Evolutionary conservation across 345 rosid species (phyloP), one percentile per base, ranked within the genome.

Genomic region (Eucalyptus shirleyi): DNA sequence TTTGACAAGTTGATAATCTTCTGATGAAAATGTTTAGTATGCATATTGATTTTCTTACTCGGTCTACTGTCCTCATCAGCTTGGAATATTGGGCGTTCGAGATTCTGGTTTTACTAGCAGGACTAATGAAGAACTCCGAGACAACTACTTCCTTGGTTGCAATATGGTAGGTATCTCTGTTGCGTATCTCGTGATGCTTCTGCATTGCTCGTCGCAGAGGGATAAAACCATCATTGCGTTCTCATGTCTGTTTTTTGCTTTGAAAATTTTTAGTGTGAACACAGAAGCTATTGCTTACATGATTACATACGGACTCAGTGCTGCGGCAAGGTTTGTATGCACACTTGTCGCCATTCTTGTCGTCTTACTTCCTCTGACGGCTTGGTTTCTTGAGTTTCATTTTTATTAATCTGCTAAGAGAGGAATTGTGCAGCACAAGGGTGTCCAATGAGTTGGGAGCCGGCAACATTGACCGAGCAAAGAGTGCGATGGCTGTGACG

Each of bases 41-140:
- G 47, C 83, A 40, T 10, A 77, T 40, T 77, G 83, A 40, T 77
- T 12, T 40, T 77, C 83, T 77, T 40, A 26, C 47, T 9, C 16
- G 9, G 44, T 77, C 17, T 21, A 1, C 47, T 77, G 2, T 21
- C 83, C 14, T 77, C 47, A 21, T 77, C 90, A 95, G 99, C 89
- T 92, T 97, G 93, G 98, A 95, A 91, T 94, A 91, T 56, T 97
- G 99, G 99, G 98, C 98, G 28, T 95, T 94, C 59, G 99, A 96
- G 95, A 87, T 95, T 88, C 94, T 97, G 86, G 98, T 97, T 89
- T 90, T 97, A 80, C 60, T 96, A 56, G 98, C 99, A 67, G 96
- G 98, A 90, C 7, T 94, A 87, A 96, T 96, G 97, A 94, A 96
- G 4, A 89, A 96, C 87, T 90, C 98, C 0, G 93, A 96, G 82